Conservation (phyloP, 2,329 filamentous ascomycete genomes). For the Neophaeococcomyces aloes region DNA sequence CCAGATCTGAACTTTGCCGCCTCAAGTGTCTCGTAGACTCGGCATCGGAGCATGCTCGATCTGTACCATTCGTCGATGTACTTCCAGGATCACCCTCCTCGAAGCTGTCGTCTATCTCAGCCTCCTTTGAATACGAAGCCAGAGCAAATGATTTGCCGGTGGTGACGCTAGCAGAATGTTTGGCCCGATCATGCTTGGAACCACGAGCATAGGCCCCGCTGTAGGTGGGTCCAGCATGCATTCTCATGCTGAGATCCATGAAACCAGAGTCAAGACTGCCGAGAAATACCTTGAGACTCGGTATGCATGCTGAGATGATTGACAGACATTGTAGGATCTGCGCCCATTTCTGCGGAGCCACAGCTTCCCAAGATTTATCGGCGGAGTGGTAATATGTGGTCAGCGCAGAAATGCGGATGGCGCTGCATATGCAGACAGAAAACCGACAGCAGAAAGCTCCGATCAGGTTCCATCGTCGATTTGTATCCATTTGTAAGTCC, state of each 20-base stretch:
- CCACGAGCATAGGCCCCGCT: not conserved
- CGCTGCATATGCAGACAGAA: constrained; percentile 4
- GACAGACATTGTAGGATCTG: constrained; percentile 16
- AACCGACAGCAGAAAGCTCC: constrained; percentile 2
- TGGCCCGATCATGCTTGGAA: not conserved
- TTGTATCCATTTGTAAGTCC: constrained; percentile 2
- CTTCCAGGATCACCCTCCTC: not conserved
- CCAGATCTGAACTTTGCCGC: not conserved
- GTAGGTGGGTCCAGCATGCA: not conserved
- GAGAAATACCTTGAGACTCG: constrained; percentile 5
- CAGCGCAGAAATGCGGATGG: constrained; percentile 2
- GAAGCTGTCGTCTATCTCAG: not conserved
- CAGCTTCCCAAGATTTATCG: constrained; percentile 14
- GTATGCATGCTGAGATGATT: constrained; percentile 16
- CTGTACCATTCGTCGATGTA: not conserved
- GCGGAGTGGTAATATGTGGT: constrained; percentile 7
- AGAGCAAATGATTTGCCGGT: not conserved
- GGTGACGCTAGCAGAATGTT: not conserved
- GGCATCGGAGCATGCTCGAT: not conserved
- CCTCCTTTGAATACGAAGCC: constrained; percentile 1
- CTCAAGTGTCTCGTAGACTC: constrained; percentile 2
- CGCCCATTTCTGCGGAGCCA: constrained; percentile 13
- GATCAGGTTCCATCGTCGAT: constrained; percentile 1
- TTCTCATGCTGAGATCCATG: constrained; percentile 3
- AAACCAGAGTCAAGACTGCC: constrained; percentile 1